Base-by-base conservation (phyloP, 257 asterid species). In the Striga asiatica region DNA sequence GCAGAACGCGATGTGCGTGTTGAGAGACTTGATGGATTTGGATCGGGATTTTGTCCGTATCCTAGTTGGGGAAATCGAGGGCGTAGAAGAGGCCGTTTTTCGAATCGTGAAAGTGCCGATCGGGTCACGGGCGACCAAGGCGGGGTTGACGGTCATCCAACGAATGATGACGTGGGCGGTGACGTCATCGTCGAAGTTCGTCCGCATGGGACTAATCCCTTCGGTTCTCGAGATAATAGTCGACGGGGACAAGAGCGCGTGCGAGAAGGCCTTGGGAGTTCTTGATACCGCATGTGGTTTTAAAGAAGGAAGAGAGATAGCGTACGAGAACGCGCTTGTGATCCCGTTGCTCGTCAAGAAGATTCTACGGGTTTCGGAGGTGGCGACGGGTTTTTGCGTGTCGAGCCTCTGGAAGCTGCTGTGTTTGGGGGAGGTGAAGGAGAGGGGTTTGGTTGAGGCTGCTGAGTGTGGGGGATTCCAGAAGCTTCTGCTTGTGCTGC, bases 401-500 rank as follows among this genome's bases (percentile, higher is more conserved):
- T 81, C 95, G 17, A 65, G 66, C 10, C 58, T 89, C n/a, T 81
- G 84, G 89, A 89, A 78, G 65, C 58, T 89, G 3, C 12, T 34
- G 12, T 68, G 83, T 56, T 74, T 56, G 23, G 80, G 73, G 2
- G 79, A 57, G n/a, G n/a, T n/a, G n/a, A 57, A 75, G 14, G 72
- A 64, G 28, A 74, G 61, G 35, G 63, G 68, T 3, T 45, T 78
- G 52, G 62, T 69, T 31, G 95, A 85, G 66, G 94, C 93, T 24
- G 62, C 83, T 63, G 74, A 77, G 55, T 62, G 69, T 5, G 97
- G 97, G 34, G 89, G 71, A 14, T 89, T 83, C 37, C 94, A 83
- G 65, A 89, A 89, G 77, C 74, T 89, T 4, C 32, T 89, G 72
- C 80, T 89, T 35, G 88, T 79, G 46, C 57, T 89, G 10, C 97